These are phyloP conservation scores for Geotrichum fermentans DNA, from an alignment of 1,139 yeast genomes.

Conservation along the genomic window DNA sequence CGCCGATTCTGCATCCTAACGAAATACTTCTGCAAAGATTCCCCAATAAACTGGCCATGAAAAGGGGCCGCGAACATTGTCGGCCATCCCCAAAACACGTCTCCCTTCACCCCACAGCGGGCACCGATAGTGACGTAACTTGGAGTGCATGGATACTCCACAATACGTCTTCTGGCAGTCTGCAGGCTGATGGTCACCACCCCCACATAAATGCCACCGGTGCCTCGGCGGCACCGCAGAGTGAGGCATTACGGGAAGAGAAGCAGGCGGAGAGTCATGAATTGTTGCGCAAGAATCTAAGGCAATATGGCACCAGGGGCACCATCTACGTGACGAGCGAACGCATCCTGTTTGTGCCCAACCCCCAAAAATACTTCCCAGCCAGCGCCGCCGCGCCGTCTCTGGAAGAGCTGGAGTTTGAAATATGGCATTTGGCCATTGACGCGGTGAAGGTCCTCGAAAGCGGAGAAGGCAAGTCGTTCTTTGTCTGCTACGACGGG, in stretches of 20 bases:
- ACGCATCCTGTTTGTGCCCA: constrained; percentile 32
- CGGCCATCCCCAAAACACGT: no score
- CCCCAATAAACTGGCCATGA: constrained; percentile 24
- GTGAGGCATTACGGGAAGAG: neutral
- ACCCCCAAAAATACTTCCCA: neutral
- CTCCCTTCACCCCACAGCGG: no score
- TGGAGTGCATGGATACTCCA: neutral
- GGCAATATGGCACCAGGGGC: constrained; percentile 27
- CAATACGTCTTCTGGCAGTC: neutral
- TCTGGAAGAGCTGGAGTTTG: constrained; percentile 24
- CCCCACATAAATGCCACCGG: neutral
- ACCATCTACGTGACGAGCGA: constrained; percentile 33
- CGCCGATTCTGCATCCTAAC: constrained; percentile 34
- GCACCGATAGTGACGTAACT: neutral
- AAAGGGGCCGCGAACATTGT: constrained; percentile 15
- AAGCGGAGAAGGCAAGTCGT: constrained; percentile 25
- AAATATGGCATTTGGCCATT: constrained; percentile 28
- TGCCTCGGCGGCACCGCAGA: no score
- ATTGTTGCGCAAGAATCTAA: no score
- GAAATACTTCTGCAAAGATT: constrained; percentile 33
- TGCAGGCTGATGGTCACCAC: neutral
- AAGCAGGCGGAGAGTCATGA: constrained; percentile 24
- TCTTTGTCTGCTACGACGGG: constrained; percentile 28
- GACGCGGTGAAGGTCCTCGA: constrained; percentile 32
- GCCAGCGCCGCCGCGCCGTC: neutral